Percentiles rank a stretch among this genome's conserved stretches.
These are phyloP conservation scores for Galerina sulciceps DNA, from an alignment of 768 basidiomycete species.

Conservation along the genomic window DNA sequence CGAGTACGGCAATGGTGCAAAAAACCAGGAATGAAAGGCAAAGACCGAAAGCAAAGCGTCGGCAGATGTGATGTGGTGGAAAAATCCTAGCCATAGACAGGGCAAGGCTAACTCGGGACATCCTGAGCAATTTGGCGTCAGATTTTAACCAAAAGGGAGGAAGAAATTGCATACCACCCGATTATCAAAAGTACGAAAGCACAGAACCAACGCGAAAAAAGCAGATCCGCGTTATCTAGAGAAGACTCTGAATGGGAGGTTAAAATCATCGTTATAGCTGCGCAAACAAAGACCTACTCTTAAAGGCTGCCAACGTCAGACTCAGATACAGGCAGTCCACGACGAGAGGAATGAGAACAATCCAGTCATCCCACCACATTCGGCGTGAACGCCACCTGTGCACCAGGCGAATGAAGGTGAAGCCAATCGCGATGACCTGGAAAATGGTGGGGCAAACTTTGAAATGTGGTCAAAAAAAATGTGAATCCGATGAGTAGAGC, in stretches of 20 bases:
- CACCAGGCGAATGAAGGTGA: constrained; percentile 20
- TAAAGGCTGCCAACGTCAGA: too few species aligned
- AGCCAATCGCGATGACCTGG: constrained; percentile 3
- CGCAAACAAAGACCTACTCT: too few species aligned
- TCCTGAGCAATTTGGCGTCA: constrained; percentile 5
- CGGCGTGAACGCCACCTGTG: constrained; percentile 15
- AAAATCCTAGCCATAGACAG: constrained; percentile 20
- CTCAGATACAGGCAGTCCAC: background rate
- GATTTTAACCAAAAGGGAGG: background rate
- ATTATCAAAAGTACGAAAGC: constrained; percentile 15
- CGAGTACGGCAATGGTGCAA: constrained; percentile 8
- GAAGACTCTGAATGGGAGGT: too few species aligned
- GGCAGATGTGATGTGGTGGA: constrained; percentile 1
- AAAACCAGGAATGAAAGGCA: constrained; percentile 8
- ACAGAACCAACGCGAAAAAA: constrained; percentile 13
- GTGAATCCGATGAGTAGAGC: background rate
- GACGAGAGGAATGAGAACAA: constrained; percentile 18
- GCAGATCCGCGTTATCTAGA: background rate
- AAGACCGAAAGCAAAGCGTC: constrained; percentile 9
- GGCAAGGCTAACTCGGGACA: constrained; percentile 14
- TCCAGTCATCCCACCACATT: constrained; percentile 29
- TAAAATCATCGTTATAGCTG: too few species aligned
- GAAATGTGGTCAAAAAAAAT: background rate
- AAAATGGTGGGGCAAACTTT: constrained; percentile 1
- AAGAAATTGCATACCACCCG: constrained; percentile 6